Conservation (phyloP, 352 stramenopile species). For the Phytopythium delawarense region DNA sequence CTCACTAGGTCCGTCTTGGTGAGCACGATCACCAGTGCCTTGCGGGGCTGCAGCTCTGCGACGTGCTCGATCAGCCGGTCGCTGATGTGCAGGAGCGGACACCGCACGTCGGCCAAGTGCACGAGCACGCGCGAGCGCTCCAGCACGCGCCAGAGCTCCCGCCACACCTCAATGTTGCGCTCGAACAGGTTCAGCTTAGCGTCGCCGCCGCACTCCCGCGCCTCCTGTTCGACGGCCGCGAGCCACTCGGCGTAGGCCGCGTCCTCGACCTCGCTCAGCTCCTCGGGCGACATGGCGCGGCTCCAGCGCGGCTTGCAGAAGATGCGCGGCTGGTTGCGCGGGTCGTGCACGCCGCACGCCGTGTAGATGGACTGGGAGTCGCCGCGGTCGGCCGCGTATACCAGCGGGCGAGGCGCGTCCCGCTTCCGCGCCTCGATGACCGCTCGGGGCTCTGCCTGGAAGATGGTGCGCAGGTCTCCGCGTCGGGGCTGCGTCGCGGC, state of each 20-base stretch:
- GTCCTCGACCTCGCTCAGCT: conserved; percentile 53
- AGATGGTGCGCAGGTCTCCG: conserved; percentile 65
- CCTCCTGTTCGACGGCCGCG: conserved; percentile 27
- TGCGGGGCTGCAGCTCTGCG: conserved; percentile 43
- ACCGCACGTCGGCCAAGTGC: conserved; percentile 67
- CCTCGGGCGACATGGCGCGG: conserved; percentile 57
- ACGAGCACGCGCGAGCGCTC: conserved; percentile 77
- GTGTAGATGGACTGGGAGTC: conserved; percentile 75
- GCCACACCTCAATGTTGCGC: conserved; percentile 79
- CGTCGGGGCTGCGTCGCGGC: conserved; percentile 18
- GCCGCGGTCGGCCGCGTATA: conserved; percentile 53
- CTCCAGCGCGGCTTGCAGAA: conserved; percentile 61
- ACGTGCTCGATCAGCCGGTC: conserved; percentile 61
- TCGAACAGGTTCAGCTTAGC: conserved; percentile 67
- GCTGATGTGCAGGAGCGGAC: conserved; percentile 67
- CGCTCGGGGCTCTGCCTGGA: conserved; percentile 52
- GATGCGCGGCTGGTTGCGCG: conserved; percentile 58
- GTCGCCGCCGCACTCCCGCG: conserved; percentile 9
- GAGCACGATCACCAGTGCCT: conserved; percentile 96
- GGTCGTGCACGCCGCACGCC: conserved; percentile 46
- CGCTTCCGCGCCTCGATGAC: conserved; percentile 60
- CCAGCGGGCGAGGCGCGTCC: conserved; percentile 58
- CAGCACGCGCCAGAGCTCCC: conserved; percentile 77
- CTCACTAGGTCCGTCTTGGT: conserved; percentile 98
- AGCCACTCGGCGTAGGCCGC: conserved; percentile 55